Conservation (phyloP, 2,329 filamentous ascomycete genomes). For the Ophiocordyceps camponoti-rufipedis region DNA sequence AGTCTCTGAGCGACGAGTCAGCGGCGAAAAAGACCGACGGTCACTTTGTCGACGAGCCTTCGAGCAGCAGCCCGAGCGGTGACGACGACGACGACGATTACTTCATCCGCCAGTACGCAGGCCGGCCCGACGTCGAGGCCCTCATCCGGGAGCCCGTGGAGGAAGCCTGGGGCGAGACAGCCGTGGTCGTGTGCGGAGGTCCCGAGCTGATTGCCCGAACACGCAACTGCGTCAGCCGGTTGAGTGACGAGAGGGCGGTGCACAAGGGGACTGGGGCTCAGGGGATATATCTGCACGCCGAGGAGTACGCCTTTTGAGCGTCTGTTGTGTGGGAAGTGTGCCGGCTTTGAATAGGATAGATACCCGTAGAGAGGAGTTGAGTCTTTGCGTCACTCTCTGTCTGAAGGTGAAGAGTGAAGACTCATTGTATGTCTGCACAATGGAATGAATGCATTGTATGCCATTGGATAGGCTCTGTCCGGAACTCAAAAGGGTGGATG, state of each 20-base stretch:
- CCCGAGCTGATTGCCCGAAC: slow-evolving; percentile 32
- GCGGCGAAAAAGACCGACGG: not conserved
- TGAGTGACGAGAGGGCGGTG: slow-evolving; percentile 43
- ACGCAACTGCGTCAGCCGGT: slow-evolving; percentile 32
- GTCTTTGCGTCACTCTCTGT: too few relatives aligned
- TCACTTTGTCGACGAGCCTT: not conserved
- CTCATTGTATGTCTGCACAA: too few relatives aligned
- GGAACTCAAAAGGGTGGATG: too few relatives aligned
- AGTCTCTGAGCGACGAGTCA: not conserved
- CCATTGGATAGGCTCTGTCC: too few relatives aligned
- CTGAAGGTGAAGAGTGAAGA: too few relatives aligned
- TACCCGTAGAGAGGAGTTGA: too few relatives aligned
- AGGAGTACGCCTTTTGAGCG: slow-evolving; percentile 36
- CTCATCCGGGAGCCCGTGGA: slow-evolving; percentile 37
- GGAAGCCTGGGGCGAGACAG: slow-evolving; percentile 40
- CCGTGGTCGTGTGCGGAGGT: slow-evolving; percentile 41
- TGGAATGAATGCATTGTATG: too few relatives aligned
- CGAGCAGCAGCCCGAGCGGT: not conserved
- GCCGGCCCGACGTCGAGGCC: slow-evolving; percentile 29
- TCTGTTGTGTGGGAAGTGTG: not conserved
- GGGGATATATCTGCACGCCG: slow-evolving; percentile 40
- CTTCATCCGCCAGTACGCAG: slow-evolving; percentile 22
- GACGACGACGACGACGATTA: not conserved
- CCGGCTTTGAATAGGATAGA: too few relatives aligned
- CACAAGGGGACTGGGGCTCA: slow-evolving; percentile 47